A percentile compares a stretch with the other conserved stretches of the same genome.
Conservation (phyloP, 2,329 filamentous ascomycete genomes). For the Fusarium odoratissimum region DNA sequence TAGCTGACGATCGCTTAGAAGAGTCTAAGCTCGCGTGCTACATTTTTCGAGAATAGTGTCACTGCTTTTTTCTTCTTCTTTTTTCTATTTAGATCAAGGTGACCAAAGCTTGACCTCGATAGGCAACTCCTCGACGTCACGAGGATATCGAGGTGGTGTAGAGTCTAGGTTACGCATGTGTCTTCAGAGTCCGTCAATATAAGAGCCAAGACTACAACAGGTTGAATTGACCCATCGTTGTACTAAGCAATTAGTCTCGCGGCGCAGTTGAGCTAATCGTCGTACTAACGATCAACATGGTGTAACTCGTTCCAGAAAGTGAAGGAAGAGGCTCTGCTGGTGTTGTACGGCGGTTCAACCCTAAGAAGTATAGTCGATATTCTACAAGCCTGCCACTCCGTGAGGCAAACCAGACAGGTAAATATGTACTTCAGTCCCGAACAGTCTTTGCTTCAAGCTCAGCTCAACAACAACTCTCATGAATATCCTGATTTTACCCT, state of each 20-base stretch:
- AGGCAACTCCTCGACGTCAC: constrained; percentile 4
- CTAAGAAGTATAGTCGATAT: not conserved
- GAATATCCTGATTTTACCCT: not conserved
- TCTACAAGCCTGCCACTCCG: not conserved
- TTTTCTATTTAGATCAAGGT: not conserved
- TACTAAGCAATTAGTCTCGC: not conserved
- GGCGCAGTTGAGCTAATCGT: not conserved
- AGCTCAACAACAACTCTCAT: not conserved
- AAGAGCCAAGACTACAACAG: not conserved
- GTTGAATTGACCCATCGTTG: not conserved
- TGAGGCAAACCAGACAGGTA: not conserved
- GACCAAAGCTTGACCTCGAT: not conserved
- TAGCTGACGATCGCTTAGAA: not conserved
- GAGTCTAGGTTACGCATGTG: not conserved
- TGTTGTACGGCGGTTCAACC: not conserved
- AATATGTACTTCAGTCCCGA: not conserved
- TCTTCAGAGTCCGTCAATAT: not conserved
- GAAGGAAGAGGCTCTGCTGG: constrained; percentile 2
- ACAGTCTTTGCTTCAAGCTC: not conserved
- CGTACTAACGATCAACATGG: not conserved
- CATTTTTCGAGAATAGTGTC: not conserved
- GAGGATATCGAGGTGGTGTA: constrained; percentile 13
- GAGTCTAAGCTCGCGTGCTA: not conserved
- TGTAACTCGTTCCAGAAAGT: not conserved
- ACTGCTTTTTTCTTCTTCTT: not conserved